These are phyloP conservation scores for Coniochaeta sp. DNA, from an alignment of 2,329 filamentous ascomycete species.

Conservation along the genomic window DNA sequence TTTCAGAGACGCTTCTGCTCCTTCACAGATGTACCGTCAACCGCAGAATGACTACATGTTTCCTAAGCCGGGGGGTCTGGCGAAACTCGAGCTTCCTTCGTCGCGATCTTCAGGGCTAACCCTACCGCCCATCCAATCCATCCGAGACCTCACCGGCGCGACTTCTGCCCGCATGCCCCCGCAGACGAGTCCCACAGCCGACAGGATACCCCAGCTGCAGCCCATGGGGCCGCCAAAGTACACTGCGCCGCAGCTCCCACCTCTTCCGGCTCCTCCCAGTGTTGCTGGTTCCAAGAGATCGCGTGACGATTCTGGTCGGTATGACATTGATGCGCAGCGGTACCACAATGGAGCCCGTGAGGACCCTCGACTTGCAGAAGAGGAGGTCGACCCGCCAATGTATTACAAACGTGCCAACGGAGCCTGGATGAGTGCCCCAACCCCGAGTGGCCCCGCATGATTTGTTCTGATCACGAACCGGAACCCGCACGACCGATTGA, in stretches of 20 bases:
- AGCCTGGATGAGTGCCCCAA: not conserved
- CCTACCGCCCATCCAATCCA: not conserved
- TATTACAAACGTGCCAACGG: not conserved
- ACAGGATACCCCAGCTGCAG: not conserved
- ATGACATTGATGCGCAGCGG: not conserved
- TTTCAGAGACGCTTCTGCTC: conserved; percentile 1
- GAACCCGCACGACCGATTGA: not conserved
- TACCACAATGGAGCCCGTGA: conserved; percentile 3
- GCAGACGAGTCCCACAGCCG: not conserved
- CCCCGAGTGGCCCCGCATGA: not conserved
- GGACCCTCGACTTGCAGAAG: not conserved
- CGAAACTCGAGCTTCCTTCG: not conserved
- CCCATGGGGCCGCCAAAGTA: not conserved
- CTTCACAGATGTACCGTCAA: not conserved
- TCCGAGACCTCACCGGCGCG: no score
- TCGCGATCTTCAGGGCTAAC: not conserved
- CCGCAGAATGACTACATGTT: not conserved
- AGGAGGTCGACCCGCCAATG: not conserved
- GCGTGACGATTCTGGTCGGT: not conserved
- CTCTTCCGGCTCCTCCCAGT: not conserved
- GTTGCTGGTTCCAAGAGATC: conserved; percentile 1
- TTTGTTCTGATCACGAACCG: not conserved
- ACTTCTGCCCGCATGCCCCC: not conserved
- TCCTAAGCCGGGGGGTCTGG: not conserved
- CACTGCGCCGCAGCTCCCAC: not conserved